Evolutionary conservation across 1,284 basidiomycete genomes (phyloP).

Genomic region (Neotropicomus parvogracilis): DNA sequence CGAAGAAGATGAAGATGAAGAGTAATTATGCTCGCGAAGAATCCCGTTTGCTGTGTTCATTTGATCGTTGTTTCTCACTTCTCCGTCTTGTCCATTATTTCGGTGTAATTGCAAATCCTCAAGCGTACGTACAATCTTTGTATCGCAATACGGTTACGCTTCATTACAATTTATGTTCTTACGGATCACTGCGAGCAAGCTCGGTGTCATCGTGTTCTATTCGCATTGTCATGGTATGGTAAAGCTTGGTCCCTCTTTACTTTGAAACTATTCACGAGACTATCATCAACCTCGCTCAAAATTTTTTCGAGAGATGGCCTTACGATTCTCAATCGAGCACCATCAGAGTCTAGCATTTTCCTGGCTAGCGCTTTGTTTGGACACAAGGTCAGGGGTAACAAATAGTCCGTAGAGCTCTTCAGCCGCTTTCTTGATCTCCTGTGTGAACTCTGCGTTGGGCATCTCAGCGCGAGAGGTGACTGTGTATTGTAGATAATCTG

Average conservation of each 20-base stretch:
- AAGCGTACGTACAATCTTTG: conserved; percentile 2
- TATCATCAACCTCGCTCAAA: no score
- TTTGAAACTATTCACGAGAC: no score
- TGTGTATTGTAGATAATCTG: conserved; percentile 77
- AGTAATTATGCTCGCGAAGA: conserved; percentile 13
- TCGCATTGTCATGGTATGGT: no score
- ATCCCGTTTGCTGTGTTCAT: conserved; percentile 4
- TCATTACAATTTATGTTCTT: conserved; percentile 4
- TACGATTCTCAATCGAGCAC: neutral
- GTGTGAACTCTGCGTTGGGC: conserved; percentile 66
- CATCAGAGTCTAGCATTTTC: conserved; percentile 18
- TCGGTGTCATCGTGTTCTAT: no score
- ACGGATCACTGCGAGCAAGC: neutral
- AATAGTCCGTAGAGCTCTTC: conserved; percentile 61
- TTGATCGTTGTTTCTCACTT: conserved; percentile 2
- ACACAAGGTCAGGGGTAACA: neutral
- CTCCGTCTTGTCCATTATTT: neutral
- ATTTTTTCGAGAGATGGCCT: no score
- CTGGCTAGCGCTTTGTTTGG: neutral
- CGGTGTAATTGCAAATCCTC: conserved; percentile 8
- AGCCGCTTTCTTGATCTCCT: conserved; percentile 65
- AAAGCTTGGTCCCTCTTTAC: no score
- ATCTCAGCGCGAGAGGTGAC: conserved; percentile 74
- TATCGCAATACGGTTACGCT: conserved; percentile 3
- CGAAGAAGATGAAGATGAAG: conserved; percentile 34